Base-by-base conservation (phyloP, 2,329 filamentous ascomycete species). In the Apiospora rasikravindrae region DNA sequence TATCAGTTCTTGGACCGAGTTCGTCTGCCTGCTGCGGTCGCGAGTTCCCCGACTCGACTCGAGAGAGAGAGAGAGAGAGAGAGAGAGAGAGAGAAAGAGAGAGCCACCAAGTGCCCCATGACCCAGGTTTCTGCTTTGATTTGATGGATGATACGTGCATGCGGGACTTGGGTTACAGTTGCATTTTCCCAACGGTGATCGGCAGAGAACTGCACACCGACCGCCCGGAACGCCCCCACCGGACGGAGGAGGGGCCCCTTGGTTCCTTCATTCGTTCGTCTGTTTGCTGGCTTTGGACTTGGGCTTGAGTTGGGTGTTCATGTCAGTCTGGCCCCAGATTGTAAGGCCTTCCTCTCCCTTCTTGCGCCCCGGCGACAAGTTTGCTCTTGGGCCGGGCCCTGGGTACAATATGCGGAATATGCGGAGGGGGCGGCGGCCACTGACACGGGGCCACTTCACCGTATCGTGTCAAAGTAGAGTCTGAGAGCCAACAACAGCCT, bases 171-270 rank as follows among this genome's bases (percentile, higher is more conserved):
- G n/a, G 10, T 64, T 64, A n/a, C 57, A 40, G 57, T 64, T 40
- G 57, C 57, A 64, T 64, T 61, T 22, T 37, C 45, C 16, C 29
- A 61, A 61, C 53, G 53, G 53, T 61, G 53, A 61, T 67, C 37
- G 64, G 64, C 64, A 44, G 64, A 42, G 40, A 42, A 11, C 29
- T 61, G 53, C 33, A 61, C 53, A 37, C 53, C 53, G 53, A 61
- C 53, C 53, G 53, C 16, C 26, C 29, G 53, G 53, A 33, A 61
- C 53, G 53, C 53, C 53, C 53, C 53, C 53, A 61, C 53, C 53
- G 53, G 53, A 61, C 53, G 53, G 51, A 37, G 53, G 53, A 57
- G 14, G 26, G 24, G 26, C 14, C 24, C 24, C 19, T 37, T 10
- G 11, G 8, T 2, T 19, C 24, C n/a, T 37, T 47, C 19, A 19